Evolutionary conservation across 495 filamentous ascomycete species (phyloP), one percentile per base, ranked within the genome.

Genomic region (Darksidea phi): DNA sequence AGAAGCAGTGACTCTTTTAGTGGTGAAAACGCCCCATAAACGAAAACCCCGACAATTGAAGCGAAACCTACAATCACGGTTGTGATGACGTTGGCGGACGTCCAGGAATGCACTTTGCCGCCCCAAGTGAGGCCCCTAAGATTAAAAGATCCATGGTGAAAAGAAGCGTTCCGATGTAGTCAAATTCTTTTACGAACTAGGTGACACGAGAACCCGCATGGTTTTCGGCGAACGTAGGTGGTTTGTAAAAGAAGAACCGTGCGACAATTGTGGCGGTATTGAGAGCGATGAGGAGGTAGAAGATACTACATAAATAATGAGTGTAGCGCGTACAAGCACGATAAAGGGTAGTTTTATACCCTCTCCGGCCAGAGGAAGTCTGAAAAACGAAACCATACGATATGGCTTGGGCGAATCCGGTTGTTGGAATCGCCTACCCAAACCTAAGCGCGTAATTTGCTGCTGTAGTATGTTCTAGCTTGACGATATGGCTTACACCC

Each of bases 41-140:
- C 21, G 7, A 56, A 74, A 48, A 80, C 78, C 4, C 49, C 61
- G 15, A 68, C 68, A 0, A 80, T 64, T 15, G 71, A 24, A 5
- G 65, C 61, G n/a, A 71, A 66, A 10, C 77, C 78, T 6, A 75
- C 42, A 17, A 78, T 48, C 25, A 79, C 54, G 0, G 76, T 75
- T 13, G 75, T 56, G 26, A 80, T 67, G 6, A 76, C 78, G 50
- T 71, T 62, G 51, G 69, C 76, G 0, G 73, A 75, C 0, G 37
- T 59, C 78, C 77, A 80, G 1, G 76, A 71, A 48, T 76, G 77
- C 36, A 78, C 13, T 3, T 68, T 20, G 21, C 74, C 76, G 8
- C 73, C 78, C 75, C 73, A 78, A 51, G 72, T 75, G n/a, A 78
- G 57, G 6, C 76, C 75, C 49, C 78, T 54, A 8, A 71, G 0